phyloP scores from a whole-genome alignment of 2,329 filamentous ascomycete species.

The Mycosphaerella sp. region DNA sequence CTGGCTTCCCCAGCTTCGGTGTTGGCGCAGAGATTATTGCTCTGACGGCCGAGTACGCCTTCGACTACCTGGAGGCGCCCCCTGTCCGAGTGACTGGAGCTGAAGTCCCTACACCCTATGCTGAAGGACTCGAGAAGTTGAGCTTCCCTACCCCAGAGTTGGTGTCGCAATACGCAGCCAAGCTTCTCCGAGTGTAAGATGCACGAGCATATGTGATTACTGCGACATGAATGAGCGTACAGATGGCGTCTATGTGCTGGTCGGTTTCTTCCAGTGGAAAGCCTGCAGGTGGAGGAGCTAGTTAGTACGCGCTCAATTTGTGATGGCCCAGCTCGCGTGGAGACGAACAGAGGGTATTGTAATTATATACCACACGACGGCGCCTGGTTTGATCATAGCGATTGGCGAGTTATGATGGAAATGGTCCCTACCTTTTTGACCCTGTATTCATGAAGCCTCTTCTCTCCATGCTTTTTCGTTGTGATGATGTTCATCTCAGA shows the following conservation, averaged over 20 bases:
- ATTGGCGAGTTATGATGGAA: conserved; percentile 19
- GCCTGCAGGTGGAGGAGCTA: too few species aligned
- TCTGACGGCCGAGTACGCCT: conserved; percentile 92
- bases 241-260: conserved; percentile 1
- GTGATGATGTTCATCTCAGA: too few species aligned
- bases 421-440: conserved; percentile 2
- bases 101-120: conserved; percentile 95
- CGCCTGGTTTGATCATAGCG: conserved; percentile 21
- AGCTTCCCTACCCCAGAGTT: conserved; percentile 83
- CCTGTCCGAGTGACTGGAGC: conserved; percentile 92
- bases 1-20: conserved; percentile 91
- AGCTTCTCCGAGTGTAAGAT: conserved; percentile 68
- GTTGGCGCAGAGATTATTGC: conserved; percentile 90
- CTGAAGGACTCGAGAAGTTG: conserved; percentile 88
- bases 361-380: conserved; percentile 14
- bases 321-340: conserved; percentile 8
- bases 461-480: too few species aligned
- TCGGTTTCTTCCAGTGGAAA: too few species aligned
- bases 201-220: not conserved
- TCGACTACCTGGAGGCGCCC: conserved; percentile 93
- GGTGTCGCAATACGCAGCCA: conserved; percentile 81
- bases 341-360: conserved; percentile 19
- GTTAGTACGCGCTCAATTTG: not conserved
- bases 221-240: not conserved
- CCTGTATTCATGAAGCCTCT: not conserved